Conservation (phyloP, 1,284 basidiomycete genomes). For the Ustilago trichophora region DNA sequence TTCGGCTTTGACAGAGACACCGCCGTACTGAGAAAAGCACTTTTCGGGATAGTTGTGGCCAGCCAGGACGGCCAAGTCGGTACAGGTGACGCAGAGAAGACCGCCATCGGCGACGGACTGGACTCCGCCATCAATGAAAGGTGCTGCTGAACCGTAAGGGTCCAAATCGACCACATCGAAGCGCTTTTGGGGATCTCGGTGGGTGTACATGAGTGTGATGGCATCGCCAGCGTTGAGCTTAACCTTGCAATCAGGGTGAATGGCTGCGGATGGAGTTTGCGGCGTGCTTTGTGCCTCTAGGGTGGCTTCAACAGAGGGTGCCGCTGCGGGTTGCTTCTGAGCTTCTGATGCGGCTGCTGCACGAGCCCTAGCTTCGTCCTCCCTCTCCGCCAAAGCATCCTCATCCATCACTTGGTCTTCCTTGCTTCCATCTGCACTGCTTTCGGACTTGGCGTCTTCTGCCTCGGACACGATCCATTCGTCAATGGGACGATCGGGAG, state of each 20-base stretch:
- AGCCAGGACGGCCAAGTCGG: slow-evolving; percentile 91
- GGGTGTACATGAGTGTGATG: slow-evolving; percentile 84
- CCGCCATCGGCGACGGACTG: slow-evolving; percentile 84
- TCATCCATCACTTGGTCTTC: slow-evolving; percentile 20
- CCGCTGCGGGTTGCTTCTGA: neutral
- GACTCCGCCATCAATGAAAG: slow-evolving; percentile 97
- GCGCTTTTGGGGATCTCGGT: slow-evolving; percentile 76
- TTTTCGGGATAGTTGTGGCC: slow-evolving; percentile 94
- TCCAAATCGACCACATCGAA: slow-evolving; percentile 97
- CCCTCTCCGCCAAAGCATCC: slow-evolving; percentile 26
- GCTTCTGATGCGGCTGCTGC: slow-evolving; percentile 10
- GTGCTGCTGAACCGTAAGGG: slow-evolving; percentile 95
- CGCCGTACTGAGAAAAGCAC: slow-evolving; percentile 76
- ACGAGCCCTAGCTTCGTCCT: slow-evolving; percentile 17
- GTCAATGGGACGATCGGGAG: slow-evolving; percentile 70
- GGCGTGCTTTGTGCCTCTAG: neutral
- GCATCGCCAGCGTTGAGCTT: slow-evolving; percentile 62
- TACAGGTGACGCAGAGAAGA: slow-evolving; percentile 93
- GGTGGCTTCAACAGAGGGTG: neutral
- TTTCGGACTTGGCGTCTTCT: neutral
- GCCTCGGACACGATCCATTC: slow-evolving; percentile 43
- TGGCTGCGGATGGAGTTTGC: slow-evolving; percentile 15
- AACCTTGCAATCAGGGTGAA: slow-evolving; percentile 63
- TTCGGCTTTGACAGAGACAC: slow-evolving; percentile 87
- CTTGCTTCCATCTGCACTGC: neutral